A percentile compares a stretch with the other conserved stretches of the same genome.
Conservation (phyloP, 768 basidiomycete species). For the Tephrocybe sp. region DNA sequence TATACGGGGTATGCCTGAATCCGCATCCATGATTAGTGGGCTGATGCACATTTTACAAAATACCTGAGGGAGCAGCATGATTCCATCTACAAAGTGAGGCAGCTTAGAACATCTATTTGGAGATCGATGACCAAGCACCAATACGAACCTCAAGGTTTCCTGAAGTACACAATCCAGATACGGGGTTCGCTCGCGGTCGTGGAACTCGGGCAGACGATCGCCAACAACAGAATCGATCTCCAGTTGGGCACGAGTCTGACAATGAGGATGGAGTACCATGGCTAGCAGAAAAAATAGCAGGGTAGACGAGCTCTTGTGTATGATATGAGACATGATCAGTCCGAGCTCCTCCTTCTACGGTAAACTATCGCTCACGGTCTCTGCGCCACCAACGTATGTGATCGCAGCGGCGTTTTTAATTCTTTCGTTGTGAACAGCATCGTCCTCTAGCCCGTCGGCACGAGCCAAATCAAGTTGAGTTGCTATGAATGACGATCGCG, state of each 20-base stretch:
- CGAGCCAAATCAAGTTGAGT: constrained; percentile 5
- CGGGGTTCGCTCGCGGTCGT: constrained; percentile 16
- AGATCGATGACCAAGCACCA: background rate
- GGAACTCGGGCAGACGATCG: constrained; percentile 21
- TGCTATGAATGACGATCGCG: constrained; percentile 8
- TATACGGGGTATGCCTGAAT: constrained; percentile 1
- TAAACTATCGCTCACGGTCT: constrained; percentile 8
- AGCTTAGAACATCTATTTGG: background rate
- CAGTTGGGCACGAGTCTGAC: constrained; percentile 22
- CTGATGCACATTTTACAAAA: background rate
- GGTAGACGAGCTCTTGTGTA: constrained; percentile 22
- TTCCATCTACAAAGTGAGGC: background rate
- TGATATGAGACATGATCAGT: background rate
- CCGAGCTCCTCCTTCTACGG: background rate
- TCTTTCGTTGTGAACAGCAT: background rate
- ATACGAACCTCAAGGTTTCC: constrained; percentile 5
- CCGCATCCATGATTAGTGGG: background rate
- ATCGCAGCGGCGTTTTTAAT: constrained; percentile 4
- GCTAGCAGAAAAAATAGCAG: constrained; percentile 21
- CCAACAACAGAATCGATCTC: constrained; percentile 26
- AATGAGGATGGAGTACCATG: constrained; percentile 22
- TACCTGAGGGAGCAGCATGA: background rate
- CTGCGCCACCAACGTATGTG: constrained; percentile 9
- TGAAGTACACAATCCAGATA: constrained; percentile 17
- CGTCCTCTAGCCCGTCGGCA: background rate